A percentile compares a stretch with the other conserved stretches of the same genome.
Evolutionary conservation across 2,329 filamentous ascomycete species (phyloP).

Genomic region (Chaetomium olivaceum): DNA sequence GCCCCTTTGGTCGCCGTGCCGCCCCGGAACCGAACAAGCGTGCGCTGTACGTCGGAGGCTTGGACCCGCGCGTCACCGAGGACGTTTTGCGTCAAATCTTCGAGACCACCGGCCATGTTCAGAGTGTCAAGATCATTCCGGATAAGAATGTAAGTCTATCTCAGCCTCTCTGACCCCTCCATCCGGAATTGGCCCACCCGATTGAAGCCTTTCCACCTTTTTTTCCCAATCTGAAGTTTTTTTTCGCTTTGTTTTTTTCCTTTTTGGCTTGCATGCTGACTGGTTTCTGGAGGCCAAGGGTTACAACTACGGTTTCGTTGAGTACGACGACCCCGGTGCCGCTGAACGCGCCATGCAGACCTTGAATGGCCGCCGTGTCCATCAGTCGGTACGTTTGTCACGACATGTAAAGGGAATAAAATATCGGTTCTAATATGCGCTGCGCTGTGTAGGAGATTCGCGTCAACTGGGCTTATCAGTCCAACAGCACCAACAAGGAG

Average conservation of each 20-base stretch:
- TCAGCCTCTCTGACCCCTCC: neutral
- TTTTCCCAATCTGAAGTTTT: neutral
- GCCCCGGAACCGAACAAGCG: slow-evolving; percentile 98
- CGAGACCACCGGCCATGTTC: slow-evolving; percentile 96
- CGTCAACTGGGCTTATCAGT: slow-evolving; percentile 99
- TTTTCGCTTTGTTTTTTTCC: neutral
- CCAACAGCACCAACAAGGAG: slow-evolving; percentile 90
- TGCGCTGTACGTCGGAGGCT: slow-evolving; percentile 90
- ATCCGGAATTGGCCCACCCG: neutral
- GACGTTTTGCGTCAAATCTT: slow-evolving; percentile 97
- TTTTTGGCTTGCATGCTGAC: slow-evolving; percentile 16
- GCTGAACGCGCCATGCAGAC: slow-evolving; percentile 97
- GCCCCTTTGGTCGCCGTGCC: slow-evolving; percentile 80
- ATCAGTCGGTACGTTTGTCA: slow-evolving; percentile 74
- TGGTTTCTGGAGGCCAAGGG: slow-evolving; percentile 70
- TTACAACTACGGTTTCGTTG: slow-evolving; percentile 98
- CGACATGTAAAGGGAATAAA: neutral
- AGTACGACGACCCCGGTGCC: slow-evolving; percentile 96
- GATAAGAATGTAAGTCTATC: slow-evolving; percentile 91
- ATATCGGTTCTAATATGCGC: slow-evolving; percentile 9
- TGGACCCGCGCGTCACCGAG: slow-evolving; percentile 93
- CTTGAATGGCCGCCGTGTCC: slow-evolving; percentile 89
- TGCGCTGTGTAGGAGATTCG: slow-evolving; percentile 72
- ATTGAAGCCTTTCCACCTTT: neutral
- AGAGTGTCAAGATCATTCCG: slow-evolving; percentile 98